Evolutionary conservation across 495 filamentous ascomycete genomes (phyloP).

Genomic region (Penicillium coffeae): DNA sequence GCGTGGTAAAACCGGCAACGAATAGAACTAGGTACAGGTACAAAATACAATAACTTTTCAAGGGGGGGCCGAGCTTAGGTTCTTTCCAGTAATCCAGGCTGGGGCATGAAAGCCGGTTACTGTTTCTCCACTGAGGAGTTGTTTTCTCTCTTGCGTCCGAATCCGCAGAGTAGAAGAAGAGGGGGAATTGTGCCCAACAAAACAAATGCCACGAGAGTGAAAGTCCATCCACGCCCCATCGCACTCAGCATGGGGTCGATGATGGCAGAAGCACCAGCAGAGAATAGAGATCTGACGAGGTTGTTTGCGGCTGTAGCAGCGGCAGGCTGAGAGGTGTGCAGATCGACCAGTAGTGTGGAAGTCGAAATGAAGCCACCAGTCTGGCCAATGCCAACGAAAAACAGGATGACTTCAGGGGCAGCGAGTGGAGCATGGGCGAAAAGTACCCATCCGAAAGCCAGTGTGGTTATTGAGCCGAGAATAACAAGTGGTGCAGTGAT

Average conservation of each 20-base stretch:
- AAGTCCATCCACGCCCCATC: conserved; percentile 51
- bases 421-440: conserved; percentile 39
- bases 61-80: not conserved
- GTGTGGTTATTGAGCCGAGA: conserved; percentile 8
- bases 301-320: conserved; percentile 66
- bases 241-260: conserved; percentile 57
- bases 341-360: conserved; percentile 51
- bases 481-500: conserved; percentile 14
- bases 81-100: not conserved
- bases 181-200: conserved; percentile 17
- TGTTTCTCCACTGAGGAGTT: not conserved
- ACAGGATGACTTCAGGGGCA: conserved; percentile 50
- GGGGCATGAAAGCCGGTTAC: not conserved
- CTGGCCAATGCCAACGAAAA: conserved; percentile 48
- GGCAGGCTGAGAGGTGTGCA: conserved; percentile 51
- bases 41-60: not conserved
- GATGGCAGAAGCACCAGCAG: conserved; percentile 53
- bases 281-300: conserved; percentile 57
- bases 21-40: not conserved
- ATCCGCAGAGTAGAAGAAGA: conserved; percentile 11
- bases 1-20: not conserved
- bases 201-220: conserved; percentile 32
- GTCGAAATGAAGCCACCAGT: conserved; percentile 47
- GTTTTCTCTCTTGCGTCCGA: conserved; percentile 5
- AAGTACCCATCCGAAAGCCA: conserved; percentile 18